Evolutionary conservation across 345 rosid genomes (phyloP).

Genomic region (Eucalyptus coolabah): DNA sequence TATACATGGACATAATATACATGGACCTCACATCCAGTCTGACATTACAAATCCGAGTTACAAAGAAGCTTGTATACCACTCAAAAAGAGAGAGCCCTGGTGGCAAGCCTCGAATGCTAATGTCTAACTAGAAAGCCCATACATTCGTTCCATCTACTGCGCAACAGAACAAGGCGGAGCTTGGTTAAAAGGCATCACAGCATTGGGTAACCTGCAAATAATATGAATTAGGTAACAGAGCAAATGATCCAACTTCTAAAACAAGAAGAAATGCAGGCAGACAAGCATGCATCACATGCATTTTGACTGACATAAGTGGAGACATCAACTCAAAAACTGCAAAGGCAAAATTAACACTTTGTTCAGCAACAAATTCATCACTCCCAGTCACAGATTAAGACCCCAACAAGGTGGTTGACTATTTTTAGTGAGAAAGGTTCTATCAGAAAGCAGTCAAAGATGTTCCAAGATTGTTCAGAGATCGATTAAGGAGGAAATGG

Average conservation of each 20-base stretch:
- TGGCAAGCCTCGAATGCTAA: not conserved
- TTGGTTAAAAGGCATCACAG: not conserved
- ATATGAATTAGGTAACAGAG: not conserved
- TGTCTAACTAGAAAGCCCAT: not conserved
- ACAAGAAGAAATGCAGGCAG: not conserved
- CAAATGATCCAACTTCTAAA: not conserved
- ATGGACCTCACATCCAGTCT: not conserved
- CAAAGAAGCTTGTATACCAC: not conserved
- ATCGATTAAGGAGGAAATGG: not conserved
- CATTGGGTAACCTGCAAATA: not conserved
- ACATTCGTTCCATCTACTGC: not conserved
- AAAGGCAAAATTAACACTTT: not conserved
- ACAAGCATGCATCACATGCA: not conserved
- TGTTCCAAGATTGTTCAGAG: not conserved
- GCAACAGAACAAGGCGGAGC: not conserved
- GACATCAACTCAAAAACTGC: not conserved
- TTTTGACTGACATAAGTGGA: not conserved
- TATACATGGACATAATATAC: not conserved
- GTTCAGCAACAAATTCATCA: not conserved
- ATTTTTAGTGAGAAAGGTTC: not conserved
- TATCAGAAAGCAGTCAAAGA: not conserved
- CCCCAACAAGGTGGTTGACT: not conserved
- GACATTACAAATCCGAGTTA: not conserved
- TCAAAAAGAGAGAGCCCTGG: not conserved
- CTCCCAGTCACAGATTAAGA: not conserved